Percentiles rank a stretch among this genome's conserved stretches.
These are phyloP conservation scores for Exophiala spinifera DNA, from an alignment of 2,329 filamentous ascomycete species.

Conservation along the genomic window DNA sequence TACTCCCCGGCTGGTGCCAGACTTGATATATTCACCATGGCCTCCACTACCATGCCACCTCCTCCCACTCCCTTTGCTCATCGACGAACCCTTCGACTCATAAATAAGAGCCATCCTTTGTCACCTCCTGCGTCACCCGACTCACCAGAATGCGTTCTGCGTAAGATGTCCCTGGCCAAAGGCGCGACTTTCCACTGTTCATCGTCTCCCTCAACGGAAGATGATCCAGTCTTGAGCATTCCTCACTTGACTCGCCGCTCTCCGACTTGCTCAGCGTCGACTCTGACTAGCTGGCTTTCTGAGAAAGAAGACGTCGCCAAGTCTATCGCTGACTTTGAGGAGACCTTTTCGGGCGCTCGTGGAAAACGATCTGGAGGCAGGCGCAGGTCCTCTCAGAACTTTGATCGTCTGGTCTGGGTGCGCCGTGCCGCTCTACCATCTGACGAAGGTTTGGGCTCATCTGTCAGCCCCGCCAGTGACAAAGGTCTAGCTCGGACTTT, in stretches of 20 bases:
- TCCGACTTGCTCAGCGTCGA: conserved; percentile 51
- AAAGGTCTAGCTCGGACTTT: conserved; percentile 40
- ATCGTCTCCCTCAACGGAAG: conserved; percentile 40
- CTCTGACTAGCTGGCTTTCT: conserved; percentile 39
- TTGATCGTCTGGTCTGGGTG: conserved; percentile 33
- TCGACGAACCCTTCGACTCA: conserved; percentile 28
- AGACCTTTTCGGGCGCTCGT: conserved; percentile 51
- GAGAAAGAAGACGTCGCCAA: conserved; percentile 71
- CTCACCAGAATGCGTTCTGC: conserved; percentile 29
- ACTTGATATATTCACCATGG: conserved; percentile 26
- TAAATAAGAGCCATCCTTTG: conserved; percentile 23
- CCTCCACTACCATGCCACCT: conserved; percentile 25
- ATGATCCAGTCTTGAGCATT: conserved; percentile 44
- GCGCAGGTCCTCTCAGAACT: conserved; percentile 23
- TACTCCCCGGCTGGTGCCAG: conserved; percentile 16
- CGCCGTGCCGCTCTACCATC: conserved; percentile 60
- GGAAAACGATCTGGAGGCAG: conserved; percentile 36
- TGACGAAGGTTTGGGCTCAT: conserved; percentile 85
- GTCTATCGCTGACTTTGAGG: conserved; percentile 67
- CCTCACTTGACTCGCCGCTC: conserved; percentile 60
- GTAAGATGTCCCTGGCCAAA: conserved; percentile 62
- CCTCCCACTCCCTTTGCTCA: conserved; percentile 29
- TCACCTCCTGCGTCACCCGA: conserved; percentile 27
- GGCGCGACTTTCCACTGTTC: conserved; percentile 61
- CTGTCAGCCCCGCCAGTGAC: conserved; percentile 60